phyloP scores from a whole-genome alignment of 1,284 basidiomycete genomes.

The Sutorius eximius region DNA sequence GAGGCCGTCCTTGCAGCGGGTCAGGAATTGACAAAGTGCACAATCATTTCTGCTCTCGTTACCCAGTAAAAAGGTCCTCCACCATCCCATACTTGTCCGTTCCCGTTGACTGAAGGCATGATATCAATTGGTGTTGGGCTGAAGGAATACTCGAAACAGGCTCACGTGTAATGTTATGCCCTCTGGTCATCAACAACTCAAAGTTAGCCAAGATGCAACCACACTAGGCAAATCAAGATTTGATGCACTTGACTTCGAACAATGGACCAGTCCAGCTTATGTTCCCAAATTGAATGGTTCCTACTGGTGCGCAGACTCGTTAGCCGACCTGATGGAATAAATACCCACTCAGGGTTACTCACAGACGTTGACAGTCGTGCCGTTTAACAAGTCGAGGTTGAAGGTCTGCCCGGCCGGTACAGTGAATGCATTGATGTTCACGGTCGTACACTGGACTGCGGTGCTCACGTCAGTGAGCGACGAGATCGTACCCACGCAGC shows the following conservation, averaged over 20 bases:
- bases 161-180: background rate
- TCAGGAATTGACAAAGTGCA: background rate
- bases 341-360: background rate
- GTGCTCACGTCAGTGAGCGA: background rate
- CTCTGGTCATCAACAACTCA: background rate
- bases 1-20: background rate
- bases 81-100: background rate
- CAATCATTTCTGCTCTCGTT: background rate
- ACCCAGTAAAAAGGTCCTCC: background rate
- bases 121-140: background rate
- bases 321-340: background rate
- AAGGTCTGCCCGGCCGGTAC: background rate
- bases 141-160: background rate
- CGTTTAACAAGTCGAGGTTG: background rate
- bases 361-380: background rate
- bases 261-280: background rate
- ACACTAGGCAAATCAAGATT: background rate
- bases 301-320: background rate
- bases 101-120: background rate
- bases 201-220: background rate
- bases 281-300: background rate
- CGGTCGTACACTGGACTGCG: background rate
- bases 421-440: background rate
- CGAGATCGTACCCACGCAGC: background rate
- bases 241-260: background rate